A percentile compares a stretch with the other conserved stretches of the same genome.
phyloP scores from a whole-genome alignment of 2,329 filamentous ascomycete species.

The Aphanocladium album region DNA sequence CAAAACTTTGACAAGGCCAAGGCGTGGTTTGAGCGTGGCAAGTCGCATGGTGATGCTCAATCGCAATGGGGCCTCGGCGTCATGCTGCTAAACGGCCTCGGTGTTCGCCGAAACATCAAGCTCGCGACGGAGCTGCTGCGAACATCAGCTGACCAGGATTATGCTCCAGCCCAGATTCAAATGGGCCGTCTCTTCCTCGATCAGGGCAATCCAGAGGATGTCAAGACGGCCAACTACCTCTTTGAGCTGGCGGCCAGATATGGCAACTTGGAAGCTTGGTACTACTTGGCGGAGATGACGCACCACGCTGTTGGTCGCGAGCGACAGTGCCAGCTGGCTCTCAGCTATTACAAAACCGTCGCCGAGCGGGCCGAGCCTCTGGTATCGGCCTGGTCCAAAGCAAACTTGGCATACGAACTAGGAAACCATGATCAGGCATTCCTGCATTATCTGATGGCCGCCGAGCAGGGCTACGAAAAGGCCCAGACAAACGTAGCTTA shows the following conservation, averaged over 20 bases:
- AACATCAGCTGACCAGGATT: constrained; percentile 75
- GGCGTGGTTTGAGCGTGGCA: constrained; percentile 78
- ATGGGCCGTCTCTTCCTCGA: constrained; percentile 82
- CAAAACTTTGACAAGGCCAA: constrained; percentile 73
- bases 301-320: constrained; percentile 76
- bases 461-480: constrained; percentile 86
- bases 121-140: constrained; percentile 73
- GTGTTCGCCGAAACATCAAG: constrained; percentile 62
- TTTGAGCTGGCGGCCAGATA: constrained; percentile 83
- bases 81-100: constrained; percentile 77
- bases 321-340: constrained; percentile 69
- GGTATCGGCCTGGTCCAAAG: constrained; percentile 75
- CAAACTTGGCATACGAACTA: constrained; percentile 73
- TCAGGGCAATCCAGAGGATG: constrained; percentile 65
- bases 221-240: constrained; percentile 74
- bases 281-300: constrained; percentile 85
- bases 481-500: constrained; percentile 88
- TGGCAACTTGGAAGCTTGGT: constrained; percentile 82
- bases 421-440: constrained; percentile 78
- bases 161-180: constrained; percentile 73
- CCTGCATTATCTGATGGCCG: constrained; percentile 77
- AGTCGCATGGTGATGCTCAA: constrained; percentile 69
- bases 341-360: constrained; percentile 77
- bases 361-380: constrained; percentile 67
- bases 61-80: constrained; percentile 81